Base-by-base conservation (phyloP, 306 rosid genomes). In the Quercus robur region DNA sequence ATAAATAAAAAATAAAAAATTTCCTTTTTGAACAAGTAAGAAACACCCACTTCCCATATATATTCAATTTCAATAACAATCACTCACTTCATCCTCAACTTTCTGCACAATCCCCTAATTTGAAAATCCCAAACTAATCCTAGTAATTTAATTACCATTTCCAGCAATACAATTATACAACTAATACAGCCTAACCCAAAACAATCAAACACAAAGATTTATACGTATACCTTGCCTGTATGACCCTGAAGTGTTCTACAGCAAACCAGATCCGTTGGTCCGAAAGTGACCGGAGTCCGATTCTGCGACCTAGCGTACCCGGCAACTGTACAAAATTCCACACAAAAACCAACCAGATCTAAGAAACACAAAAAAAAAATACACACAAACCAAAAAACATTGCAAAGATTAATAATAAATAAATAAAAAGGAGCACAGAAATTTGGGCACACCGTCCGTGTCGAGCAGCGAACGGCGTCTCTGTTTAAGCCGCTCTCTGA, bases 191-290 rank as follows among this genome's bases (percentile, higher is more conserved):
- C 10, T 59, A 23, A 49, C 14, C 25, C 58, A 73, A 61, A 15
- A 62, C 19, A 63, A 57, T 66, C 58, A 78, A 11, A 66, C 8
- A 28, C 6, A 46, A 3, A 12, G 2, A 3, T 0, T 49, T 28
- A 19, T 54, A 13, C 30, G 6, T 6, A 57, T 78, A 93, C 99
- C 97, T 90, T 95, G 74, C 97, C 94, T 0, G 95, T 80, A 49
- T 92, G 99, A 38, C 99, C 99, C 69, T 90, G 99, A 61, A 95
- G 85, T 14, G 97, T 95, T 87, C 97, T 90, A 76, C 97, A 93
- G 86, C 99, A 95, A 13, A 95, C 93, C n/a, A 95, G 91, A 93
- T 95, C 99, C 80, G 97, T 88, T 9, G 99, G 94, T 70, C 97
- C 99, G 63, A 93, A 95, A 75, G 85, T 88, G 28, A 92, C 88